Conservation (phyloP, 2,329 filamentous ascomycete species). For the Neocatenulostroma microsporum region DNA sequence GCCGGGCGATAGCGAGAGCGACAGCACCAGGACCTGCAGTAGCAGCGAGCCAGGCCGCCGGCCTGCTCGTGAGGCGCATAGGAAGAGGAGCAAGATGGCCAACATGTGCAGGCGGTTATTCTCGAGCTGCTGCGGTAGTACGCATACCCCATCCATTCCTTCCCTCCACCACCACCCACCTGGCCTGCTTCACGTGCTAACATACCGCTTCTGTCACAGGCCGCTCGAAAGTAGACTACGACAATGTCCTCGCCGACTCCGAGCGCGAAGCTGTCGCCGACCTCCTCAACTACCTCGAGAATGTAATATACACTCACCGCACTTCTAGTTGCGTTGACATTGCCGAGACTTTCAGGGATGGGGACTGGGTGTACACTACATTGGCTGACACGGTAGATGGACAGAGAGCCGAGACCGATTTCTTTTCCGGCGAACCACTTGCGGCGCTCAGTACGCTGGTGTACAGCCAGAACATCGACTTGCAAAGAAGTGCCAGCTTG, state of each 20-base stretch:
- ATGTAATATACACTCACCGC: conserved; percentile 67
- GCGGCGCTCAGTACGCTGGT: conserved; percentile 91
- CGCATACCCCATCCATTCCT: too few species aligned
- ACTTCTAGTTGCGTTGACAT: too few species aligned
- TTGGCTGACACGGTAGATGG: conserved; percentile 2
- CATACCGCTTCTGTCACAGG: conserved; percentile 21
- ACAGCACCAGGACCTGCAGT: too few species aligned
- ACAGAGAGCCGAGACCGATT: conserved; percentile 92
- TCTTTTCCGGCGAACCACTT: conserved; percentile 93
- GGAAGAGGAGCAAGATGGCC: conserved; percentile 21
- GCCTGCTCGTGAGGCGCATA: conserved; percentile 11
- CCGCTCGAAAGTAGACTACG: conserved; percentile 32
- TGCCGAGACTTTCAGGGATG: too few species aligned
- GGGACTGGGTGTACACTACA: too few species aligned
- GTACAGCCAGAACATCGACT: conserved; percentile 96
- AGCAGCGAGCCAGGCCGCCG: conserved; percentile 8
- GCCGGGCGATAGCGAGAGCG: not conserved
- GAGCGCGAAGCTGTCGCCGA: conserved; percentile 96
- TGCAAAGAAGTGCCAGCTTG: conserved; percentile 92
- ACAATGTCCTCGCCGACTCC: conserved; percentile 75
- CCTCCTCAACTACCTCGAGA: conserved; percentile 89
- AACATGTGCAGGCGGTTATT: conserved; percentile 27
- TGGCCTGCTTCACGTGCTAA: not conserved
- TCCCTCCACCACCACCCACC: not conserved
- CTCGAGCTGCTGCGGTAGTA: conserved; percentile 26